Base-by-base conservation (phyloP, 2,329 filamentous ascomycete species). In the Taxawa tesnikishii region DNA sequence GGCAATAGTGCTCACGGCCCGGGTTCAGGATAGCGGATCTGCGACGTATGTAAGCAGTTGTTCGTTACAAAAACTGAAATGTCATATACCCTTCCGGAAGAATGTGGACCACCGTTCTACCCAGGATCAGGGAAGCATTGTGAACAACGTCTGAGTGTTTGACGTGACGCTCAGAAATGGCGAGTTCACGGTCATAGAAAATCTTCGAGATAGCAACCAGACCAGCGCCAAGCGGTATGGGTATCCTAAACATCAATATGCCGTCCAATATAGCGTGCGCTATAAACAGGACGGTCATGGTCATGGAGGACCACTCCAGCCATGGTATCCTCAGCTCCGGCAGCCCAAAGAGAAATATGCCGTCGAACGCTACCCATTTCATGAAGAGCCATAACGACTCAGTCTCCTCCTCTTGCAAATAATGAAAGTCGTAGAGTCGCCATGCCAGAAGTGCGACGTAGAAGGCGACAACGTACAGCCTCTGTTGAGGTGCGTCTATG, bases 21-120 rank as follows among this genome's bases (percentile, higher is more conserved):
- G 85, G 84, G 49, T 98, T 98, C 40, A 98, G 65, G 29, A 85
- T 68, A 10, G 87, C 90, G 29, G 87, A 48, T 14, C 26, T 27
- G 26, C 11, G 5, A 13, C n/a, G n/a, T 19, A 36, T 12, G 32
- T 35, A 16, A 32, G 46, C 31, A 23, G 13, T 6, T 18, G 12
- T 8, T 14, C 32, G 10, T 26, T 13, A n/a, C n/a, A n/a, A n/a
- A n/a, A n/a, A n/a, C n/a, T n/a, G n/a, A 10, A 13, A 18, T 51
- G 67, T 44, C 55, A 79, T 15, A 8, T 8, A 13, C 64, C 92
- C 92, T 65, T 98, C 90, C 2, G 90, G 90, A 34, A 98, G 65
- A 49, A 98, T 94, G 53, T 98, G 90, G 57, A 98, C 88, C 46
- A 94, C 93, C 60, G 96, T 87, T 55, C 85, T 90, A 50, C 90